Evolutionary conservation across 1,139 yeast genomes (phyloP), one percentile per base, ranked within the genome.

Genomic region (Saccharomyces hybrid): DNA sequence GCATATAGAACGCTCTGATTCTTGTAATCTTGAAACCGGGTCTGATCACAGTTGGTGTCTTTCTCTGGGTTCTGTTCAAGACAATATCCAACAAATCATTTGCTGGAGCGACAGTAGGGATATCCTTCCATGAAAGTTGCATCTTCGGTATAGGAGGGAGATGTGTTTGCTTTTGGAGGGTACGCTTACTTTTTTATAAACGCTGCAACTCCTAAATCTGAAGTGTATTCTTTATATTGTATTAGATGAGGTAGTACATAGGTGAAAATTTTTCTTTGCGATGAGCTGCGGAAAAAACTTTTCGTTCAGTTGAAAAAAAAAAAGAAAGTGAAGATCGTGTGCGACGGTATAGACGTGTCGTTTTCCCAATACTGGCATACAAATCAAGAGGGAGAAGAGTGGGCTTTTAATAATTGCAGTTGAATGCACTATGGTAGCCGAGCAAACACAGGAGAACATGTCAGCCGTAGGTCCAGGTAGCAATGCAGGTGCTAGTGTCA

Each of bases 111-210:
- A 93, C 96, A 52, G 95, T 84, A 46, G 98, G 96, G 68, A 93
- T 93, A 73, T 91, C 97, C 75, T 93, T 93, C 98, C 98, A 93
- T 55, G 97, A 85, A 64, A 93, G 83, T 77, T 93, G 98, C 98
- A 93, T 93, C 52, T 61, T 75, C n/a, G 28, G 44, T 38, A 20
- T 38, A 38, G 44, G 8, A 25, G 25, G 13, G n/a, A 29, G 44
- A 20, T 38, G n/a, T 16, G 20, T 38, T 16, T 16, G 26, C 16
- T 16, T 20, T 38, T 20, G 44, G 3, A 38, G n/a, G 44, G 25
- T 38, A 20, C 44, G 11, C 44, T 38, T 38, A 9, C 11, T 38
- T 8, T 16, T 2, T 23, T 16, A 5, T 23, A 9, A 11, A 38
- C 3, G 11, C n/a, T 38, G 26, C 25, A 38, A 20, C 44, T 38